Base-by-base conservation (phyloP, 2,329 filamentous ascomycete genomes). In the Beauveria bassiana region DNA sequence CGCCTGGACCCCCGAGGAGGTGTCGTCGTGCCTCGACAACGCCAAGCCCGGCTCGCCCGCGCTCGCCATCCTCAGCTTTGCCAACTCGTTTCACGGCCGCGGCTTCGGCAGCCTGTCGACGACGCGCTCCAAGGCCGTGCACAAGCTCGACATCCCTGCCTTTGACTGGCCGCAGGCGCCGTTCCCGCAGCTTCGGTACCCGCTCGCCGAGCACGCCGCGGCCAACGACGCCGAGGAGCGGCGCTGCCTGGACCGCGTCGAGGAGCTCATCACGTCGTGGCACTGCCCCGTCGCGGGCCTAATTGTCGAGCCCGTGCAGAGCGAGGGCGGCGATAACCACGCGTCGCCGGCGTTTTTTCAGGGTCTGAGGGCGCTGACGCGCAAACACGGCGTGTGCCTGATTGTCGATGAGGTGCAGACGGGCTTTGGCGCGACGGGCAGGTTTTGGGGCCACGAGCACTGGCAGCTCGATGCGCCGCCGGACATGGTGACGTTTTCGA, bases 391-490 rank as follows among this genome's bases (percentile, higher is more conserved):
- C 63, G 81, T 90, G 42, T 81, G 90, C 65, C 78, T 93, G 73
- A 93, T 93, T 68, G 89, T 91, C 61, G 90, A 93, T 70, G 90
- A 93, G 75, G 90, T 93, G 40, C 90, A 93, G 75, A 93, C 90
- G 20, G 89, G 89, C 71, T 86, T 93, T 56, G 90, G 90, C 69
- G 89, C 90, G n/a, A 93, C 90, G 0, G 90, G 90, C 63, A 90
- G 89, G 70, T 92, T 93, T 82, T 93, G 90, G 90, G 90, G 88
- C 16, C 90, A 93, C 73, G 89, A 92, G 67, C 89, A 93, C 82
- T 93, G 90, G 90, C 82, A 87, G 70, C 79, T 93, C 49, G 69
- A 78, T 46, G 78, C 84, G 12, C 87, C 89, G 24, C 90, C 90
- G 1, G 90, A 93, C 72, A 92, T 93, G 77, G 90, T 93, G n/a